A percentile compares a stretch with the other conserved stretches of the same genome.
Evolutionary conservation across 306 rosid genomes (phyloP).

Genomic region (Lathyrus aphaca): DNA sequence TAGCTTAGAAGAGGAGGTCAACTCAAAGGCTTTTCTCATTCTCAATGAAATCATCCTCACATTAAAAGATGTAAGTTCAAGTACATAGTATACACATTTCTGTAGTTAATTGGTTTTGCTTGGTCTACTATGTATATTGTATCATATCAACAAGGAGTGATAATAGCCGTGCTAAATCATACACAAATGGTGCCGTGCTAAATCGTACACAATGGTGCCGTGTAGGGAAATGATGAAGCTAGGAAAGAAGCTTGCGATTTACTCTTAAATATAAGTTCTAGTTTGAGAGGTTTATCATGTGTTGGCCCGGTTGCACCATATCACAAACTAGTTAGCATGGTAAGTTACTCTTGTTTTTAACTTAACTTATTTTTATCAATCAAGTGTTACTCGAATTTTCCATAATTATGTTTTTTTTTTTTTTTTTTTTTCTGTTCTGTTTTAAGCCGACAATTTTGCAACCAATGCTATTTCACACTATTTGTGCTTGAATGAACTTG

Average conservation of each 20-base stretch:
- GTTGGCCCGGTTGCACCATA: constrained; percentile 56
- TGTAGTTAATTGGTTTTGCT: constrained; percentile 29
- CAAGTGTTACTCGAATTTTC: constrained; percentile 9
- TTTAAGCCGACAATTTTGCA: constrained; percentile 24
- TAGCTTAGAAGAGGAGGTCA: constrained; percentile 67
- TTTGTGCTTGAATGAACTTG: constrained; percentile 18
- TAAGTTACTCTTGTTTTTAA: constrained; percentile 46
- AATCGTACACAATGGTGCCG: constrained; percentile 29
- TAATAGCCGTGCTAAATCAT: constrained; percentile 35
- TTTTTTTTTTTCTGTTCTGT: neutral
- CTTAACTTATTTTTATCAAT: constrained; percentile 11
- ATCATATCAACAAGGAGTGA: constrained; percentile 23
- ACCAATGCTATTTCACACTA: constrained; percentile 5
- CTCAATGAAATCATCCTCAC: constrained; percentile 85
- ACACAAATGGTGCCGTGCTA: constrained; percentile 31
- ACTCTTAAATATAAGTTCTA: constrained; percentile 67
- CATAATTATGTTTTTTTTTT: neutral
- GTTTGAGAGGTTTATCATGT: constrained; percentile 55
- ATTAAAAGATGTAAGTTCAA: constrained; percentile 74
- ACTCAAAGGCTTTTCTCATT: constrained; percentile 76
- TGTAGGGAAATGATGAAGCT: constrained; percentile 71
- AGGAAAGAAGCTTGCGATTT: constrained; percentile 83
- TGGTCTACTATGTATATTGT: constrained; percentile 8
- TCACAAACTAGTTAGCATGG: constrained; percentile 82
- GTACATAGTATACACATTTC: constrained; percentile 23